Base-by-base conservation (phyloP, 331 rosid species). In the Acacia concinna region DNA sequence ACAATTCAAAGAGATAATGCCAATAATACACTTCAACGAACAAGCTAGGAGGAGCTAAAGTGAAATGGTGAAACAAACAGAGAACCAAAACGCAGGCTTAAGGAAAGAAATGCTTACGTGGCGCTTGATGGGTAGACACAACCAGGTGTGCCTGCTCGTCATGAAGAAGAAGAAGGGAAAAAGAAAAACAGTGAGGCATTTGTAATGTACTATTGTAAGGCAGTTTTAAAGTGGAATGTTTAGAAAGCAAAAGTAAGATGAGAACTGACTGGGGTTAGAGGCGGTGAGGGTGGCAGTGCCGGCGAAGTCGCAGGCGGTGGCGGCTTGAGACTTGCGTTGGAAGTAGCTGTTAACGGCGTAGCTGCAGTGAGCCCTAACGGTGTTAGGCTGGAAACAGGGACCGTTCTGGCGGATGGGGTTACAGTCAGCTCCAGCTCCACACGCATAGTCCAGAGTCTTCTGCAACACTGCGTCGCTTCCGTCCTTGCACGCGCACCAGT, bases 391-490 rank as follows among this genome's bases (percentile, higher is more conserved):
- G 78, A 62, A 93, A 68, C 98, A 93, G 17, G 68, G 83, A 0
- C 84, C 97, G 18, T 52, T 76, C 72, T 25, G 76, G 52, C 81
- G 90, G 51, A 90, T 77, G n/a, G 98, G 88, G 88, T 77, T 81
- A 49, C 98, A 93, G 66, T 93, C 98, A 65, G 94, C 98, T 4
- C 98, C 98, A 21, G 95, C 92, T 71, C 98, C 98, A 81, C 98
- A 93, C 14, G 98, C 98, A 64, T 86, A 93, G 85, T 93, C 98
- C 67, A 93, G 15, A 0, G 97, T 79, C 70, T 87, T 93, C 81
- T 93, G 98, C 8, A 91, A 79, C 8, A 78, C 35, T 1, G 82
- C 7, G 18, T 91, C 96, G 27, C 88, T 56, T 47, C 92, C 98
- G 9, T 80, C 90, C 72, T 89, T 93, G 90, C 98, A 93, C 3